Evolutionary conservation across 2,329 filamentous ascomycete genomes (phyloP), one percentile per base, ranked within the genome.

Genomic region (Fusarium sublunatum): DNA sequence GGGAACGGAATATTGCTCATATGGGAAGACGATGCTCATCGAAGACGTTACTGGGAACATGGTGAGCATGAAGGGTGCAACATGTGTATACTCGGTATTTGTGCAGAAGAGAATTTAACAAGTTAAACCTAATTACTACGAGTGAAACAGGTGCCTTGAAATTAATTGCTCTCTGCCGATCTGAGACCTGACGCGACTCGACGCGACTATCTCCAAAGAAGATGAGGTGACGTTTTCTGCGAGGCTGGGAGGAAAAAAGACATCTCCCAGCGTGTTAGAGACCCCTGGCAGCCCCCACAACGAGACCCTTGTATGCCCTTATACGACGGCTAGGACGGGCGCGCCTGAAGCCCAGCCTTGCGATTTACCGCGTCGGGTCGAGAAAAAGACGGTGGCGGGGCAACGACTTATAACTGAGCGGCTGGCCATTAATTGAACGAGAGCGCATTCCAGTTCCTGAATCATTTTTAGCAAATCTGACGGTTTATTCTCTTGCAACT

Each of bases 311-410:
- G 61, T 34, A 65, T 7, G 56, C 19, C 57, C 44, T 49, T 43
- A 19, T 19, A 19, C 19, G 19, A 19, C 19, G 19, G 19, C 19
- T 40, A 47, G 38, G 9, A 52, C 24, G 32, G 43, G 54, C 31
- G 36, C 49, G n/a, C 40, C 31, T 34, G 12, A 28, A 26, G 48
- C 67, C 74, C 74, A 76, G 74, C 75, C 74, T 74, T 74, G 72
- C 66, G 48, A 67, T 69, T 75, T 75, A 70, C 42, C 47, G 53
- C 47, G 40, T 58, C 65, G 64, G 49, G 49, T 73, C 75, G 73
- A 73, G 70, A 70, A 66, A 72, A 75, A 76, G 71, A 55, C 60
- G 76, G 78, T 82, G 80, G 80, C 80, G 76, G 79, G 80, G 79
- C 79, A 82, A 81, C 80, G 71, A 70, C 60, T 78, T 79, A 79